Evolutionary conservation across 768 basidiomycete genomes (phyloP).

Genomic region (Naganishia randhawae): DNA sequence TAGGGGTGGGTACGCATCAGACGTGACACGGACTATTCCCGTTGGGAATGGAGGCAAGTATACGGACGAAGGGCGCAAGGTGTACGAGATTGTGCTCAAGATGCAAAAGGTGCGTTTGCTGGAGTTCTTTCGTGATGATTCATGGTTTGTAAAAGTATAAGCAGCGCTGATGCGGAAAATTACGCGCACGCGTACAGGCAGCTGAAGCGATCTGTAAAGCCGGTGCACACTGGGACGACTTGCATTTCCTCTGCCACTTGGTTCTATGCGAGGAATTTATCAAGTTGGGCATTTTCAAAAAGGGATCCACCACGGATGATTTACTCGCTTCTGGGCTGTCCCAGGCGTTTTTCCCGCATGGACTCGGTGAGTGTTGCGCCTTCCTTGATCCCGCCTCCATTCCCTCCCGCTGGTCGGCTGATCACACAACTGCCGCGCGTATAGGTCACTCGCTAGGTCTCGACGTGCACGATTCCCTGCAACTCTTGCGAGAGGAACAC

Average conservation of each 20-base stretch:
- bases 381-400: background rate
- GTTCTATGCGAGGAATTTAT: slow-evolving; percentile 78
- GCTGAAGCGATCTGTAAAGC: slow-evolving; percentile 69
- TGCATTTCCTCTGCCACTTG: slow-evolving; percentile 79
- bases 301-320: slow-evolving; percentile 51
- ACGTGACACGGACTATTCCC: slow-evolving; percentile 57
- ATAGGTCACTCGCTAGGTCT: slow-evolving; percentile 80
- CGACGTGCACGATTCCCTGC: slow-evolving; percentile 90
- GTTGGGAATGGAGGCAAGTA: slow-evolving; percentile 91
- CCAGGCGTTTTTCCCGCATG: slow-evolving; percentile 90
- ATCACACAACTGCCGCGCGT: too few relatives aligned
- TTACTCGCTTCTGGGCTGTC: slow-evolving; percentile 73
- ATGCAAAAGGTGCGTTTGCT: slow-evolving; percentile 80
- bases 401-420: background rate
- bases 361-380: slow-evolving; percentile 52
- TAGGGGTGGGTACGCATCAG: slow-evolving; percentile 61
- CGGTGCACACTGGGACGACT: slow-evolving; percentile 82
- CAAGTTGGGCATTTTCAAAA: slow-evolving; percentile 76
- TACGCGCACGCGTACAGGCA: slow-evolving; percentile 53
- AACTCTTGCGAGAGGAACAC: slow-evolving; percentile 61
- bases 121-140: too few relatives aligned
- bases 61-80: slow-evolving; percentile 70
- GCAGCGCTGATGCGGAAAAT: background rate
- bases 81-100: slow-evolving; percentile 79
- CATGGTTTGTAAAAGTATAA: background rate